Evolutionary conservation across 2,329 filamentous ascomycete genomes (phyloP).

Genomic region (Mycosphaerella sp.): DNA sequence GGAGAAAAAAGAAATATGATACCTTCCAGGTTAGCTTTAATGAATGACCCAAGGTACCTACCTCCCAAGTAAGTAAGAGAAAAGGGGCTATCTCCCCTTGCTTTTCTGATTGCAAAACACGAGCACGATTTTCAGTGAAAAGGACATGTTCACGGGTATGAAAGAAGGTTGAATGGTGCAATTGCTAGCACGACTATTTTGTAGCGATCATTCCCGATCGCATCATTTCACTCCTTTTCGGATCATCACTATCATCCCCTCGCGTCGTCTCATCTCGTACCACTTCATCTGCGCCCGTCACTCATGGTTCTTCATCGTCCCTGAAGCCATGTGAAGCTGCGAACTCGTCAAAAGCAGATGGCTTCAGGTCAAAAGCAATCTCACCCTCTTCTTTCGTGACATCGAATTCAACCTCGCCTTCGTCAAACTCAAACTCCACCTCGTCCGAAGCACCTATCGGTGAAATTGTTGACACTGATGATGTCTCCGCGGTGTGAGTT

Average conservation of each 20-base stretch:
- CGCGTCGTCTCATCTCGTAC: not conserved
- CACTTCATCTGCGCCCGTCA: not conserved
- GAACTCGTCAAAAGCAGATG: not conserved
- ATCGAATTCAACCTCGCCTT: not conserved
- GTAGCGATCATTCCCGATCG: not conserved
- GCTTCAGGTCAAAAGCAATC: not conserved
- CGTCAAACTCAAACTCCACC: not conserved
- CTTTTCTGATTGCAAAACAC: too few species aligned
- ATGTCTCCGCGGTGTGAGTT: not conserved
- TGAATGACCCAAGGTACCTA: too few species aligned
- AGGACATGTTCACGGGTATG: conserved; percentile 16
- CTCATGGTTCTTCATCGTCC: not conserved
- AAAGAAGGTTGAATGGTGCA: conserved; percentile 15
- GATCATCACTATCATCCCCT: too few species aligned
- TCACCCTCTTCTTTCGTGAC: not conserved
- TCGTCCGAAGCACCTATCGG: not conserved
- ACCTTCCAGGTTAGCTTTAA: too few species aligned
- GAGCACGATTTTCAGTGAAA: conserved; percentile 11
- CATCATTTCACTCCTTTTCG: not conserved
- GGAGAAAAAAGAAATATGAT: too few species aligned
- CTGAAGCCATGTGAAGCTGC: not conserved
- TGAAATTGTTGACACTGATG: not conserved
- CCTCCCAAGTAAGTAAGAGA: too few species aligned
- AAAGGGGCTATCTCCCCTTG: too few species aligned
- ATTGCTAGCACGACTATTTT: conserved; percentile 4